These are phyloP conservation scores for Ophiostoma novo-ulmi DNA, from an alignment of 2,329 filamentous ascomycete species.

Conservation along the genomic window DNA sequence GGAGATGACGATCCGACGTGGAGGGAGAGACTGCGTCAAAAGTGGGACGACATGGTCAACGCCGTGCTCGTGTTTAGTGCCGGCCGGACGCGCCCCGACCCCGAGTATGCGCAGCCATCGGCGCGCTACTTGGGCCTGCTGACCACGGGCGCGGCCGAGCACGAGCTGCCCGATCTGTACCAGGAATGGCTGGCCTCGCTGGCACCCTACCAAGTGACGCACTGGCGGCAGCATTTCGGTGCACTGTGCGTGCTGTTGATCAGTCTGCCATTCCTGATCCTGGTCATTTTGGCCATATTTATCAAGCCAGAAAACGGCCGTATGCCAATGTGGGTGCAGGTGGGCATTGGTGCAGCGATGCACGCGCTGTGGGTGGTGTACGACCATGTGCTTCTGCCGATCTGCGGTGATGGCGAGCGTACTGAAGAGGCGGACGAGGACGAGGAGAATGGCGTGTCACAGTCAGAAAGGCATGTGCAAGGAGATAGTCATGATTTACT, in stretches of 20 bases:
- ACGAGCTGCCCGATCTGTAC: constrained; percentile 74
- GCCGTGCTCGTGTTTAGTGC: constrained; percentile 41
- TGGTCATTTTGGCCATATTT: constrained; percentile 29
- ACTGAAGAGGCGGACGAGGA: neutral
- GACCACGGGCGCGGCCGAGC: constrained; percentile 70
- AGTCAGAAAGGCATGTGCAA: neutral
- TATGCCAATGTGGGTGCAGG: constrained; percentile 61
- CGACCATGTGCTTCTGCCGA: constrained; percentile 45
- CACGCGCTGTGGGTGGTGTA: constrained; percentile 44
- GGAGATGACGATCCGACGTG: constrained; percentile 17
- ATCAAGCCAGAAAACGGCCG: constrained; percentile 28
- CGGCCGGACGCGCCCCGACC: constrained; percentile 53
- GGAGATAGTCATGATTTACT: neutral
- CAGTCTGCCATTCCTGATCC: constrained; percentile 50
- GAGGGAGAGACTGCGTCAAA: neutral
- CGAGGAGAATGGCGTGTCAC: neutral
- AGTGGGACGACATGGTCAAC: constrained; percentile 34
- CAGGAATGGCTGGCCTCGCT: constrained; percentile 65
- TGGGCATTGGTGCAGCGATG: constrained; percentile 49
- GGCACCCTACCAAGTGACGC: constrained; percentile 66
- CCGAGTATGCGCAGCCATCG: constrained; percentile 75
- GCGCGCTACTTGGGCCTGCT: constrained; percentile 78
- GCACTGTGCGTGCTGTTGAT: constrained; percentile 54
- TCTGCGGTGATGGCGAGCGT: constrained; percentile 83
- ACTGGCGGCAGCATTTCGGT: constrained; percentile 60